Percentiles rank a stretch among this genome's conserved stretches.
Conservation (phyloP, 1,284 basidiomycete species). For the Naganishia sp. region DNA sequence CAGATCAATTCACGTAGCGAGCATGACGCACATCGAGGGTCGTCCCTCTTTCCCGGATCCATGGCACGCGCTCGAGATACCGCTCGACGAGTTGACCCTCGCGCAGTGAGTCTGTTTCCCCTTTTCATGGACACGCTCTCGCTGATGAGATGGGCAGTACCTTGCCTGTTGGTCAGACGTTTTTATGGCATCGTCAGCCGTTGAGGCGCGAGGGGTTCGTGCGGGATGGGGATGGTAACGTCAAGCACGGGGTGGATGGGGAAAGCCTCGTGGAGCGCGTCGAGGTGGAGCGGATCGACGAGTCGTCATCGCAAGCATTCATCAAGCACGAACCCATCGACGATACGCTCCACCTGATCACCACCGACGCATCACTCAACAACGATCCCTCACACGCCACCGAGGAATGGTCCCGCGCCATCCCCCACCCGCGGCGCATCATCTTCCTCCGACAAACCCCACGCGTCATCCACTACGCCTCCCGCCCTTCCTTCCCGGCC, state of each 20-base stretch:
- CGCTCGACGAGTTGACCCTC: constrained; percentile 44
- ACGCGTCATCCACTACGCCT: constrained; percentile 69
- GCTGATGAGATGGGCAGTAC: constrained; percentile 33
- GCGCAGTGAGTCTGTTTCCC: constrained; percentile 38
- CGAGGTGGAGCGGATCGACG: not conserved
- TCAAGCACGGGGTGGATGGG: not conserved
- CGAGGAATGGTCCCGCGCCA: constrained; percentile 50
- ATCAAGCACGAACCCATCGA: not conserved
- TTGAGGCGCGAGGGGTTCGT: constrained; percentile 4
- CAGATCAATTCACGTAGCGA: not conserved
- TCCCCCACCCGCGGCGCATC: constrained; percentile 60
- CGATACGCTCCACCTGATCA: not conserved
- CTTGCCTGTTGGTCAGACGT: constrained; percentile 52
- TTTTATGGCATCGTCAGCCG: constrained; percentile 49
- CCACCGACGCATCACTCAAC: not conserved
- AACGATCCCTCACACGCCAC: constrained; percentile 4
- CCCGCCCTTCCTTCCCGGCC: constrained; percentile 61
- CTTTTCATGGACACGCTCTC: not conserved
- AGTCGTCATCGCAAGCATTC: not conserved
- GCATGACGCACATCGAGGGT: not conserved
- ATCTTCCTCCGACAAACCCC: constrained; percentile 75
- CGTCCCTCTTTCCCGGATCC: constrained; percentile 46
- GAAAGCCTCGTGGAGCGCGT: not conserved
- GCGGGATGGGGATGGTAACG: constrained; percentile 43
- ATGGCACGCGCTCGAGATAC: constrained; percentile 43